These are phyloP conservation scores for Oryza brachyantha DNA, from an alignment of 176 grass and related monocot species.

Conservation along the genomic window DNA sequence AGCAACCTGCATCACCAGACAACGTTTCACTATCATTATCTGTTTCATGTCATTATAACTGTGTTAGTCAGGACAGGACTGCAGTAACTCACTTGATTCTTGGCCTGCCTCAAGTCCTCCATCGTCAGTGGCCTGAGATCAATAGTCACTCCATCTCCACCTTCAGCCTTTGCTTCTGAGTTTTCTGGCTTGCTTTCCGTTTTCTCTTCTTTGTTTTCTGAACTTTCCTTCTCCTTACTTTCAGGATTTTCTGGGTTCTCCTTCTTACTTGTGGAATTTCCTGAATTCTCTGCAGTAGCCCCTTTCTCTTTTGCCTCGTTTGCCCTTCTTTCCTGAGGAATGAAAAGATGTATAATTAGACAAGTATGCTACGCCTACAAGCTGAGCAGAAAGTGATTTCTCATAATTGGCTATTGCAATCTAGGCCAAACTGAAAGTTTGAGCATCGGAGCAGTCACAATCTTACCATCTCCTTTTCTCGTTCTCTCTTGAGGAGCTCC, in stretches of 20 bases:
- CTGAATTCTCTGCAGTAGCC: neutral
- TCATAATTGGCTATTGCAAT: neutral
- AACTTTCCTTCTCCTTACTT: neutral
- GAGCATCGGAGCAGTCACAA: neutral
- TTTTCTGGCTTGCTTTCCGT: constrained; percentile 19
- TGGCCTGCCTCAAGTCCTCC: constrained; percentile 92
- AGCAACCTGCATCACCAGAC: constrained; percentile 50
- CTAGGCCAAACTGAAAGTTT: neutral
- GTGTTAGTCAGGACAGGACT: neutral
- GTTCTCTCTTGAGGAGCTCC: constrained; percentile 86
- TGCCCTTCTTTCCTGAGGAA: constrained; percentile 45
- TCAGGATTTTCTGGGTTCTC: constrained; percentile 14
- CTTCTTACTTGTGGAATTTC: neutral
- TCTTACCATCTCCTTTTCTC: constrained; percentile 73
- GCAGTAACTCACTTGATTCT: constrained; percentile 69
- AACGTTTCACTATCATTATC: neutral
- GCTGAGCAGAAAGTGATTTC: neutral
- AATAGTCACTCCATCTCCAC: constrained; percentile 28
- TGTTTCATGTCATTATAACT: neutral
- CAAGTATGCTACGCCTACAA: neutral
- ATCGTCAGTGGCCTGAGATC: constrained; percentile 78
- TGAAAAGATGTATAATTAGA: neutral
- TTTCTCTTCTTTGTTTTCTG: neutral
- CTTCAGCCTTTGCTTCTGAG: constrained; percentile 30
- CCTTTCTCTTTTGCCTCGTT: constrained; percentile 36